Evolutionary conservation across 768 basidiomycete genomes (phyloP), one percentile per base, ranked within the genome.

Genomic region (Pisolithus marmoratus): DNA sequence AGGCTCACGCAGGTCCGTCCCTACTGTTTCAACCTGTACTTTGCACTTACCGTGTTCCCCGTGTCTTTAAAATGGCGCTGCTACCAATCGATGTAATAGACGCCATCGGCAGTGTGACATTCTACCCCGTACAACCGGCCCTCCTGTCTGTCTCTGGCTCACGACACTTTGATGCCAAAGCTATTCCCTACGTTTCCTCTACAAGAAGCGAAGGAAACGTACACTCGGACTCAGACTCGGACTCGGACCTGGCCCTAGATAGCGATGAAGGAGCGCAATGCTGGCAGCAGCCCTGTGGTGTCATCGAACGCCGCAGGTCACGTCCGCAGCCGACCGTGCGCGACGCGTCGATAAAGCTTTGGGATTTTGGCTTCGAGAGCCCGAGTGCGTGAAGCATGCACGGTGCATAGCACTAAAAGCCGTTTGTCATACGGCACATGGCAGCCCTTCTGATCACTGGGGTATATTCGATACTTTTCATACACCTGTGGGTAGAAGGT

Each of bases 131-230:
- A 24, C 70, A 72, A 9, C 70, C 90, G 0, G 47, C 71, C 3
- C 58, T 92, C 3, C 63, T 89, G 19, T 84, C 88, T 0, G 76
- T 77, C 1, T 85, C 90, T 0, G 92, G 92, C 2, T 91, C 92
- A 6, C 71, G 91, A n/a, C 81, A 87, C 64, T 88, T 88, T 59
- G 67, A 72, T 15, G 50, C 49, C 2, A 29, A 46, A 17, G 50
- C 26, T 9, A 37, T 1, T 17, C 15, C 5, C 5, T 2, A 17
- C 11, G 23, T 1, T 38, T 40, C 5, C 9, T 34, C 14, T 4
- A 20, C 31, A 46, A 34, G 3, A 19, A 44, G 24, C 0, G 59
- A 27, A 9, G 52, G n/a, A 11, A 40, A 41, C 15, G 52, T 49
- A 20, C 58, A 55, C 14, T 44, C 45, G 34, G 46, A 17, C 4